These are phyloP conservation scores for Talaromyces proteolyticus DNA, from an alignment of 495 filamentous ascomycete genomes.

Conservation along the genomic window DNA sequence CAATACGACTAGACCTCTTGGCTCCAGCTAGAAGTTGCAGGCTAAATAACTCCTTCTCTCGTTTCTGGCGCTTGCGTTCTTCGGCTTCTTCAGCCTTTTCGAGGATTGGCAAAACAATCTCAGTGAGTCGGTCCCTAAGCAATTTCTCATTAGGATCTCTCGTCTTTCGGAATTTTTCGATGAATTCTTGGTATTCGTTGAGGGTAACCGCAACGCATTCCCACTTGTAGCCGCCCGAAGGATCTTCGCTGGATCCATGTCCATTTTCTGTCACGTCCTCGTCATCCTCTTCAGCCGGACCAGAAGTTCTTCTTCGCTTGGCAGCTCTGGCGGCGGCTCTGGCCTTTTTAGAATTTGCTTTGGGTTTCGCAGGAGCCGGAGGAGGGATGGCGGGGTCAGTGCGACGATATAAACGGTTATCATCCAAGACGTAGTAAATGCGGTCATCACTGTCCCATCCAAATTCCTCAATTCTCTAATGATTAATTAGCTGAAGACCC, in stretches of 20 bases:
- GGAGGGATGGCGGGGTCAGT: constrained; percentile 61
- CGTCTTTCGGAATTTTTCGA: constrained; percentile 63
- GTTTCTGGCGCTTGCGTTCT: constrained; percentile 59
- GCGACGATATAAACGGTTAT: constrained; percentile 85
- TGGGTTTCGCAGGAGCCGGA: constrained; percentile 56
- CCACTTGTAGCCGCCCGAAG: constrained; percentile 73
- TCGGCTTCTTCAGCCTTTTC: constrained; percentile 75
- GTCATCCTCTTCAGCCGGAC: constrained; percentile 43
- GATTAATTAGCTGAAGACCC: neutral
- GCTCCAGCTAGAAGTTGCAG: constrained; percentile 83
- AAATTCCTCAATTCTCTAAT: constrained; percentile 84
- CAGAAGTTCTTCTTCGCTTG: constrained; percentile 64
- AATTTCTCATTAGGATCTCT: constrained; percentile 78
- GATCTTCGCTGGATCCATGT: constrained; percentile 44
- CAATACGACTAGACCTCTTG: constrained; percentile 86
- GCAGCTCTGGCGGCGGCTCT: constrained; percentile 61
- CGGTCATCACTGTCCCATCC: constrained; percentile 84
- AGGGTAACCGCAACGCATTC: constrained; percentile 82
- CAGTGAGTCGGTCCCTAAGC: constrained; percentile 59
- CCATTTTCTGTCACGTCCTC: constrained; percentile 43
- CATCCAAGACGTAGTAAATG: constrained; percentile 85
- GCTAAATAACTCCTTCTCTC: constrained; percentile 73
- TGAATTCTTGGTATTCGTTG: constrained; percentile 66
- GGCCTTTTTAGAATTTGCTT: constrained; percentile 70
- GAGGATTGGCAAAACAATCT: constrained; percentile 76